Conservation (phyloP, 257 asterid species). For the Solanum bukasovii region DNA sequence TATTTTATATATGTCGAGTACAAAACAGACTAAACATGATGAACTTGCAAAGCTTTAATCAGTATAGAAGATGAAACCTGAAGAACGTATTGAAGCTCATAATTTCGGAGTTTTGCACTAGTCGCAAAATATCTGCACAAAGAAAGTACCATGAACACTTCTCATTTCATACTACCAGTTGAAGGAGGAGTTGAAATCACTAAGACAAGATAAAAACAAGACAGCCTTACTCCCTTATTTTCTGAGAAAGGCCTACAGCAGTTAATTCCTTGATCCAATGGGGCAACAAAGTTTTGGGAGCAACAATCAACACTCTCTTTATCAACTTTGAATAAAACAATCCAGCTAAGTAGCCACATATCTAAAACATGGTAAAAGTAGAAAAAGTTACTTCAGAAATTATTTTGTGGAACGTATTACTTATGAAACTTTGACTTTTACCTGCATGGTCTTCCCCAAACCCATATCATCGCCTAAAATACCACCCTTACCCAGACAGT, state of each 20-base stretch:
- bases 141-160: slow-evolving; percentile 8
- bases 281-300: slow-evolving; percentile 83
- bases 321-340: slow-evolving; percentile 66
- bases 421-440: slow-evolving; percentile 5
- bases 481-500: slow-evolving; percentile 84
- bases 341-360: slow-evolving; percentile 79
- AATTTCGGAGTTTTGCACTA: slow-evolving; percentile 54
- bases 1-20: neutral
- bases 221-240: slow-evolving; percentile 64
- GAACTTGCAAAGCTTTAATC: neutral
- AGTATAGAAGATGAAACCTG: slow-evolving; percentile 43
- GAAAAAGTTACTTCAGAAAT: neutral
- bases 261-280: slow-evolving; percentile 86
- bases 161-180: neutral
- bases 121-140: slow-evolving; percentile 67
- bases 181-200: neutral
- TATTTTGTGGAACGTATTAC: neutral
- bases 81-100: slow-evolving; percentile 84
- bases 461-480: slow-evolving; percentile 98
- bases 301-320: slow-evolving; percentile 68
- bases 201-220: slow-evolving; percentile 4
- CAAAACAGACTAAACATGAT: neutral
- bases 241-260: slow-evolving; percentile 68
- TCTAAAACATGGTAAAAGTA: slow-evolving; percentile 28
- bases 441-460: slow-evolving; percentile 99